Evolutionary conservation across 768 basidiomycete species (phyloP).

Genomic region (Suillus ampliporus): DNA sequence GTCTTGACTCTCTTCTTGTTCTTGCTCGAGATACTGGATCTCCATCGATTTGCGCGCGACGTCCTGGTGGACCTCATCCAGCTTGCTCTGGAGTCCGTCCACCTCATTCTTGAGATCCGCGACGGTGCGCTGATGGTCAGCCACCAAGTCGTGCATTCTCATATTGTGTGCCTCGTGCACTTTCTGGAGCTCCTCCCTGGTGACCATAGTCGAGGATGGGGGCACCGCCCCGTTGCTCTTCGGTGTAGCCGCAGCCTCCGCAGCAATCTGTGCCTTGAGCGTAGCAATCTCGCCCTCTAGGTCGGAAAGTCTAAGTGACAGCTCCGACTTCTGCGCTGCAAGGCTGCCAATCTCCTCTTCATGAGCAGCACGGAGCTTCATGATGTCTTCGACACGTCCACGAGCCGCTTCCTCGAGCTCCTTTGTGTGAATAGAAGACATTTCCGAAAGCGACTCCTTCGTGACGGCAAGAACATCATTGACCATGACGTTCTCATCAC

Average conservation of each 20-base stretch:
- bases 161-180: constrained; percentile 86
- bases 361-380: constrained; percentile 61
- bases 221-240: constrained; percentile 59
- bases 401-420: constrained; percentile 82
- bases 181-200: constrained; percentile 77
- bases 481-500: constrained; percentile 70
- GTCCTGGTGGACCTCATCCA: constrained; percentile 63
- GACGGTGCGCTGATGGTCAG: constrained; percentile 64
- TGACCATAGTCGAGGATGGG: constrained; percentile 50
- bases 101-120: constrained; percentile 62
- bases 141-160: constrained; percentile 76
- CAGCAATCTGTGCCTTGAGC: constrained; percentile 56
- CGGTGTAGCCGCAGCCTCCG: constrained; percentile 49
- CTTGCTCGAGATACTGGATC: constrained; percentile 78
- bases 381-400: constrained; percentile 72
- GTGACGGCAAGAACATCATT: constrained; percentile 72
- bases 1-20: constrained; percentile 78
- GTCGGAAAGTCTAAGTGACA: constrained; percentile 69
- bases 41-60: constrained; percentile 79
- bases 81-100: constrained; percentile 52
- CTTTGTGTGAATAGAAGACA: constrained; percentile 68
- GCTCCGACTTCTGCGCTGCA: constrained; percentile 64
- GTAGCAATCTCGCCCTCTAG: constrained; percentile 80
- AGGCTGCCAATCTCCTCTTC: constrained; percentile 65
- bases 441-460: constrained; percentile 71